A percentile compares a stretch with the other conserved stretches of the same genome.
Evolutionary conservation across 2,329 filamentous ascomycete genomes (phyloP).

Genomic region (Dothistroma pini): DNA sequence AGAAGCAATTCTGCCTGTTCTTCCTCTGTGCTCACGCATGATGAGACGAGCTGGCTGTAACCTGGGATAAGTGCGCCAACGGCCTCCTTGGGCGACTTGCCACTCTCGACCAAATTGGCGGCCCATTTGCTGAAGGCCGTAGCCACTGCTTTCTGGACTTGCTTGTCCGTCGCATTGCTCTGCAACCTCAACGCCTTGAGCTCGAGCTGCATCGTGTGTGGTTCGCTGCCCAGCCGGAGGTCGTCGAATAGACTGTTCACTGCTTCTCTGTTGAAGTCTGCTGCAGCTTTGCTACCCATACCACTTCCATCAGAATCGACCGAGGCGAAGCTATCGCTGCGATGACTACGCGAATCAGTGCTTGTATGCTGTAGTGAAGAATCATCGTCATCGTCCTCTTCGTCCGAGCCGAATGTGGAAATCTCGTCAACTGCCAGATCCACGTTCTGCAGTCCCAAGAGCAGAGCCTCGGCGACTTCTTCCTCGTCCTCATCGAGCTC

Average conservation of each 20-base stretch:
- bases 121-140: slow-evolving; percentile 80
- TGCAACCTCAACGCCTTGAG: slow-evolving; percentile 90
- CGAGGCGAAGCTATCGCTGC: slow-evolving; percentile 35
- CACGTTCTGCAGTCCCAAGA: slow-evolving; percentile 41
- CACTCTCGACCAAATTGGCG: slow-evolving; percentile 60
- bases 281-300: slow-evolving; percentile 42
- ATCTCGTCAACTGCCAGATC: slow-evolving; percentile 47
- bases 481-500: slow-evolving; percentile 64
- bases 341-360: slow-evolving; percentile 20
- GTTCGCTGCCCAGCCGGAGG: slow-evolving; percentile 61
- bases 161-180: slow-evolving; percentile 82
- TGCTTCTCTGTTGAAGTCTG: slow-evolving; percentile 81
- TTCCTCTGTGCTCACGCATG: slow-evolving; percentile 44
- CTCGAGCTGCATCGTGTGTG: slow-evolving; percentile 87
- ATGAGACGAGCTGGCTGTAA: slow-evolving; percentile 58
- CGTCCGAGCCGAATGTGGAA: slow-evolving; percentile 58
- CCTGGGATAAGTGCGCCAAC: slow-evolving; percentile 42
- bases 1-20: slow-evolving; percentile 82
- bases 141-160: slow-evolving; percentile 82
- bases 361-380: slow-evolving; percentile 44
- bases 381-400: slow-evolving; percentile 39
- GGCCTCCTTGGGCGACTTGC: slow-evolving; percentile 37
- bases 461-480: slow-evolving; percentile 44
- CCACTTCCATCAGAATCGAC: slow-evolving; percentile 62
- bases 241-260: slow-evolving; percentile 83